Evolutionary conservation across 2,329 filamentous ascomycete species (phyloP).

Genomic region (Calonectria henricotiae): DNA sequence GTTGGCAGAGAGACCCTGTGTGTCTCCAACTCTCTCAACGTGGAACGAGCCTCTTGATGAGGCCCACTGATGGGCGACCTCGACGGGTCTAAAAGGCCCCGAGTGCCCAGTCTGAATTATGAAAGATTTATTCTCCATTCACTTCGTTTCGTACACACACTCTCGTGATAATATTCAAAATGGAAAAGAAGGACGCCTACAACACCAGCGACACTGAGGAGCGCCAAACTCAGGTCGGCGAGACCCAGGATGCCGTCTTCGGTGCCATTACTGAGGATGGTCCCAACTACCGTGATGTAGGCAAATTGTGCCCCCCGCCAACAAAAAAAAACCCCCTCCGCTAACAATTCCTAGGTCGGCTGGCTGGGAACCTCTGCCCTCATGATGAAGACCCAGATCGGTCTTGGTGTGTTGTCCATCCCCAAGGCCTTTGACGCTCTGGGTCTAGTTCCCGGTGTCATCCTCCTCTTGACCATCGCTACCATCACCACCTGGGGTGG

Average conservation of each 20-base stretch:
- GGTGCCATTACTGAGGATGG: slow-evolving; percentile 24
- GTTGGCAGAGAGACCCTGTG: slow-evolving; percentile 2
- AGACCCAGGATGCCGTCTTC: slow-evolving; percentile 23
- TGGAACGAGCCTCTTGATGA: slow-evolving; percentile 11
- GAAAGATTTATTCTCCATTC: slow-evolving; percentile 15
- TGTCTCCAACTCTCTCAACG: slow-evolving; percentile 14
- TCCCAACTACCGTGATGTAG: slow-evolving; percentile 26
- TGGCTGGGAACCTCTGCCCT: slow-evolving; percentile 18
- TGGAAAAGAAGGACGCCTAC: slow-evolving; percentile 15
- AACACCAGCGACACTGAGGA: slow-evolving; percentile 22
- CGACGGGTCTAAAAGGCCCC: slow-evolving; percentile 14
- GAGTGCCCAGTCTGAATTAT: slow-evolving; percentile 6
- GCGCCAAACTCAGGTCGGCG: not conserved
- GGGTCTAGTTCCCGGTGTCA: slow-evolving; percentile 18
- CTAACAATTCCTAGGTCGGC: slow-evolving; percentile 14
- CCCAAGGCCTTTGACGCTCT: slow-evolving; percentile 19
- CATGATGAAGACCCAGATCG: slow-evolving; percentile 23
- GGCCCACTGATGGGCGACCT: slow-evolving; percentile 20
- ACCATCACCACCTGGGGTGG: slow-evolving; percentile 20
- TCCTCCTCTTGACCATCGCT: slow-evolving; percentile 19
- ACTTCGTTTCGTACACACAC: not conserved
- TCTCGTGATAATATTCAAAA: slow-evolving; percentile 13
- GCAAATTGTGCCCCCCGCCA: not conserved
- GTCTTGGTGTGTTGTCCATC: slow-evolving; percentile 19
- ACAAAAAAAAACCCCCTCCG: not conserved